A percentile compares a stretch with the other conserved stretches of the same genome.
These are phyloP conservation scores for Corinectria fuckeliana DNA, from an alignment of 2,329 filamentous ascomycete species.

Conservation along the genomic window DNA sequence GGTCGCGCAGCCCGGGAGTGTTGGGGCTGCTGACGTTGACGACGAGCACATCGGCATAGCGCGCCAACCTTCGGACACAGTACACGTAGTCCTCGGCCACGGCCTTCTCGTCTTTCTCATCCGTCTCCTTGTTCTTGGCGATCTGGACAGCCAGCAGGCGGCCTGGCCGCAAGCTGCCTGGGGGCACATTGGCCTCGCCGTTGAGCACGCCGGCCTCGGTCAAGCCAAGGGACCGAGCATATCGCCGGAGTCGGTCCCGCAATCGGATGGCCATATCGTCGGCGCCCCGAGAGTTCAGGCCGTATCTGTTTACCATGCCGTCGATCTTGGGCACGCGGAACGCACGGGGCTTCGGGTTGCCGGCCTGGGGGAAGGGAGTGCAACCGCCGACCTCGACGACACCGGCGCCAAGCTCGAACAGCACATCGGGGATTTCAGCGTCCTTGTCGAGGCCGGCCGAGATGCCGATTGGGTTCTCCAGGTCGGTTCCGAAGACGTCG, in stretches of 20 bases:
- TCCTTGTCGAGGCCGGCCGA: slow-evolving; percentile 97
- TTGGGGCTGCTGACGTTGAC: slow-evolving; percentile 98
- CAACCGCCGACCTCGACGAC: slow-evolving; percentile 93
- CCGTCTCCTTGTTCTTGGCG: slow-evolving; percentile 94
- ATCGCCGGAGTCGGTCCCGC: slow-evolving; percentile 77
- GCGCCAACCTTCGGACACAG: slow-evolving; percentile 82
- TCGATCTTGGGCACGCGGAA: slow-evolving; percentile 86
- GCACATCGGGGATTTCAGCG: slow-evolving; percentile 82
- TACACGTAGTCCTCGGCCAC: slow-evolving; percentile 85
- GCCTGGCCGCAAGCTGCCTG: slow-evolving; percentile 79
- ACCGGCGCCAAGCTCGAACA: slow-evolving; percentile 84
- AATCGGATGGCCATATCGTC: slow-evolving; percentile 84
- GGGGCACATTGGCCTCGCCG: slow-evolving; percentile 77
- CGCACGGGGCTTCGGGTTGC: slow-evolving; percentile 86
- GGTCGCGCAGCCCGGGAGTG: slow-evolving; percentile 85
- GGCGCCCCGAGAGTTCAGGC: slow-evolving; percentile 89
- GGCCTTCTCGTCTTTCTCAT: slow-evolving; percentile 82
- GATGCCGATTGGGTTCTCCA: slow-evolving; percentile 90
- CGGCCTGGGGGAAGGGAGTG: slow-evolving; percentile 84
- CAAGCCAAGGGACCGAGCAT: slow-evolving; percentile 74
- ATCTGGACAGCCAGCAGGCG: slow-evolving; percentile 88
- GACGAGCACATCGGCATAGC: slow-evolving; percentile 93
- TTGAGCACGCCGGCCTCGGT: slow-evolving; percentile 77
- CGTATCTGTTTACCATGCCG: slow-evolving; percentile 93
- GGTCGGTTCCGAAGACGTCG: slow-evolving; percentile 74